Evolutionary conservation across 208 protist genomes (phyloP).

Genomic region (Wallacemonas sp.): DNA sequence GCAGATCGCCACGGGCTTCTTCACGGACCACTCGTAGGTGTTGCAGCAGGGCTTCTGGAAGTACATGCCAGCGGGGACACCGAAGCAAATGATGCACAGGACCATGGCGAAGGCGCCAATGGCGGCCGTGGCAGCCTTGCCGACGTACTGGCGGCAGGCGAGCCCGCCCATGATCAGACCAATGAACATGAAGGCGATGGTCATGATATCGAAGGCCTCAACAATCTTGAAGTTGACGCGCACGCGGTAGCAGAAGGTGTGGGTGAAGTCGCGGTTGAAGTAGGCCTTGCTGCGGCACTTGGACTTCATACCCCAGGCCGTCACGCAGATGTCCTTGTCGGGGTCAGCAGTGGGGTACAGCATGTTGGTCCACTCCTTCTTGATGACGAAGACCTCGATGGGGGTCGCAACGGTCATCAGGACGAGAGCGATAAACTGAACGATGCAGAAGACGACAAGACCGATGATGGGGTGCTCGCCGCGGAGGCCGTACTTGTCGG

Average conservation of each 20-base stretch:
- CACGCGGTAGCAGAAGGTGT: slow-evolving; percentile 45
- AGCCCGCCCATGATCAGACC: slow-evolving; percentile 28
- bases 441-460: slow-evolving; percentile 31
- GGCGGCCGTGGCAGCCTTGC: slow-evolving; percentile 28
- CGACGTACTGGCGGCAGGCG: slow-evolving; percentile 21
- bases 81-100: slow-evolving; percentile 43
- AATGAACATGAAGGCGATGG: slow-evolving; percentile 44
- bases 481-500: slow-evolving; percentile 31
- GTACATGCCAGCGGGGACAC: slow-evolving; percentile 44
- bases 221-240: slow-evolving; percentile 43
- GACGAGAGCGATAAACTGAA: slow-evolving; percentile 42
- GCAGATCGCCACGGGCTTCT: slow-evolving; percentile 19
- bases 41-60: slow-evolving; percentile 47
- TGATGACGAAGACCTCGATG: slow-evolving; percentile 45
- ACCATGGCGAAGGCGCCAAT: slow-evolving; percentile 32
- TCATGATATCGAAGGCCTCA: slow-evolving; percentile 67
- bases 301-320: slow-evolving; percentile 52
- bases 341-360: slow-evolving; percentile 15
- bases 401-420: slow-evolving; percentile 43
- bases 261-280: slow-evolving; percentile 41
- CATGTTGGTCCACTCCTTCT: slow-evolving; percentile 24
- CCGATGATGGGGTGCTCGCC: slow-evolving; percentile 30
- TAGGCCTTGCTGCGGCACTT: slow-evolving; percentile 43
- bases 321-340: slow-evolving; percentile 40
- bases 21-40: slow-evolving; percentile 26